Base-by-base conservation (phyloP, 306 rosid genomes). In the Cyclanthera cordifolia region DNA sequence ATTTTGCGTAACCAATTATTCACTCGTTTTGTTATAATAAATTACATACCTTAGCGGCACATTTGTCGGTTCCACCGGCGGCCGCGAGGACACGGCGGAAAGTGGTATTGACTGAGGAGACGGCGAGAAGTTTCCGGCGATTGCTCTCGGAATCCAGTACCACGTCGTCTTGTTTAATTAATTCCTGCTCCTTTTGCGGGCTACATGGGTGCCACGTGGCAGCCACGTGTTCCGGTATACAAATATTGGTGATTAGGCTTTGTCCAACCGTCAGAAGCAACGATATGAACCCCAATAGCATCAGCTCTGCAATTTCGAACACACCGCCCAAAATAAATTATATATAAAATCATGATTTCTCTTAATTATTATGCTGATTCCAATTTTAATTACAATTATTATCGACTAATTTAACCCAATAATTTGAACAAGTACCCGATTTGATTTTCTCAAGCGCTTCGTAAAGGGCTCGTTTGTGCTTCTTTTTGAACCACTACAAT, bases 271-370 rank as follows among this genome's bases (percentile, higher is more conserved):
- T 88, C 32, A 91, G 83, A 23, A 91, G 84, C 83, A 91, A 75
- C 54, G 97, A 91, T 75, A 91, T 78, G 75, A 91, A 91, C 23
- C 97, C 97, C 80, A 91, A 13, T 21, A 91, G 73, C 97, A 91
- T 91, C 9, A 91, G 83, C 87, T 91, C 97, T 91, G 71, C 77
- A 74, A 24, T 21, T 30, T 14, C 37, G 5, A 76, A 5, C 13
- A 43, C 48, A 14, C n/a, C n/a, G n/a, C n/a, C n/a, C n/a, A n/a
- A n/a, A n/a, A n/a, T n/a, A n/a, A n/a, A n/a, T n/a, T n/a, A n/a
- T n/a, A n/a, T n/a, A n/a, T n/a, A n/a, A n/a, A n/a, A n/a, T n/a
- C n/a, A n/a, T n/a, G n/a, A n/a, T n/a, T n/a, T n/a, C n/a, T n/a
- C n/a, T n/a, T n/a, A n/a, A n/a, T n/a, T n/a, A n/a, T n/a, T n/a